phyloP scores from a whole-genome alignment of 2,329 filamentous ascomycete genomes.

The Phoma herbarum region DNA sequence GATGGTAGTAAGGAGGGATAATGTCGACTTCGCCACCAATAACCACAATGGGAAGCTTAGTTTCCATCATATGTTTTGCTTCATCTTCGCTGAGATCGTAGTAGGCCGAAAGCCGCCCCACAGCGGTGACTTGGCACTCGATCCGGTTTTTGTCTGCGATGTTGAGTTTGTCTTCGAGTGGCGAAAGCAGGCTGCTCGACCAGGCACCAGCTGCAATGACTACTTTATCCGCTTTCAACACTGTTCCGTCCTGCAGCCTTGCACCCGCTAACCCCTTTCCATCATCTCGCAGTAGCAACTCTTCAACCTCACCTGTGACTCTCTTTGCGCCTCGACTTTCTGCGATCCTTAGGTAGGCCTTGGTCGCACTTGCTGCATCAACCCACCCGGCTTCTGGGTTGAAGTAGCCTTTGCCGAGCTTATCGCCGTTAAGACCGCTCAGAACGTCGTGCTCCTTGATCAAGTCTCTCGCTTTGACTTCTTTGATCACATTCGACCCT shows the following conservation, averaged over 20 bases:
- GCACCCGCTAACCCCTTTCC: conserved; percentile 55
- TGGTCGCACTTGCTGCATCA: conserved; percentile 59
- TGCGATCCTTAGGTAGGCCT: conserved; percentile 56
- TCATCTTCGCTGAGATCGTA: conserved; percentile 62
- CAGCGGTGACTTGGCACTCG: conserved; percentile 64
- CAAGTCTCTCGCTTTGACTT: conserved; percentile 49
- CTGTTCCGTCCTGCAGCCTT: conserved; percentile 56
- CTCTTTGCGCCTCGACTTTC: conserved; percentile 57
- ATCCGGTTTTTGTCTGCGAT: conserved; percentile 58
- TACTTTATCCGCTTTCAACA: conserved; percentile 62
- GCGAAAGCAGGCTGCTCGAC: conserved; percentile 63
- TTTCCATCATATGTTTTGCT: conserved; percentile 54
- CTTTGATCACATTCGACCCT: conserved; percentile 52
- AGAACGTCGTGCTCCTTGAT: conserved; percentile 51
- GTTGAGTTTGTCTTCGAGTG: conserved; percentile 55
- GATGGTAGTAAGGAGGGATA: conserved; percentile 60
- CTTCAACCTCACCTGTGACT: conserved; percentile 54
- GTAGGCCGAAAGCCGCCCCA: conserved; percentile 68
- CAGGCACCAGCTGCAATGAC: conserved; percentile 66
- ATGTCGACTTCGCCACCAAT: conserved; percentile 59
- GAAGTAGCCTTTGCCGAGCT: conserved; percentile 54
- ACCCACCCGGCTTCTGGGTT: conserved; percentile 64
- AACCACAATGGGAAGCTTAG: conserved; percentile 63
- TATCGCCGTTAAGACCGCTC: conserved; percentile 40
- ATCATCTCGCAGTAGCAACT: conserved; percentile 55